Conservation (phyloP, 441 rosid species). For the Eruca vesicaria region DNA sequence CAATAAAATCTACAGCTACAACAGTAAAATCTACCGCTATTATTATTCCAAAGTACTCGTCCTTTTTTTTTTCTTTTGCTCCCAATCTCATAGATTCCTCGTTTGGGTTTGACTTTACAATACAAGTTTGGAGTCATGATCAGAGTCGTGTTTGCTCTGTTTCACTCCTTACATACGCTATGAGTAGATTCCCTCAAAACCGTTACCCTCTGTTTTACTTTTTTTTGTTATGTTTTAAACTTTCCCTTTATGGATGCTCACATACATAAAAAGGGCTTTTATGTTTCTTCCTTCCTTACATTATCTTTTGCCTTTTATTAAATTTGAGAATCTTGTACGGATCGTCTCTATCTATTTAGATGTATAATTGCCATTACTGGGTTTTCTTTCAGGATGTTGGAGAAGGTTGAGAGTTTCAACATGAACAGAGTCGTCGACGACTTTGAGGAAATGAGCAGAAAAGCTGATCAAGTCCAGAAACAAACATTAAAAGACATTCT, state of each 20-base stretch:
- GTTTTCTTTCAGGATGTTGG: constrained; percentile 52
- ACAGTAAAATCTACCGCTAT: too few species aligned
- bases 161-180: neutral
- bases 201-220: neutral
- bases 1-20: too few species aligned
- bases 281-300: neutral
- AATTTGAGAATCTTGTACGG: constrained; percentile 21
- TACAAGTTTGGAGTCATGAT: neutral
- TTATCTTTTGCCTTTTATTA: neutral
- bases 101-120: neutral
- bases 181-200: neutral
- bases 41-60: constrained; percentile 2
- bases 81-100: constrained; percentile 1
- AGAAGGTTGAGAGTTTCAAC: constrained; percentile 49
- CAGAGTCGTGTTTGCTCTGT: neutral
- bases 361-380: constrained; percentile 5
- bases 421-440: constrained; percentile 61
- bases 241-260: constrained; percentile 29
- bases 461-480: constrained; percentile 63
- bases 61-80: neutral
- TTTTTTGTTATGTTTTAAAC: neutral
- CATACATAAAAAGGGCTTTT: neutral
- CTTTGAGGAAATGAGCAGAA: constrained; percentile 65
- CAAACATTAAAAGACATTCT: constrained; percentile 74
- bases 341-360: constrained; percentile 4